A percentile compares a stretch with the other conserved stretches of the same genome.
These are phyloP conservation scores for Penicillium sumatraense DNA, from an alignment of 2,329 filamentous ascomycete species.

Conservation along the genomic window DNA sequence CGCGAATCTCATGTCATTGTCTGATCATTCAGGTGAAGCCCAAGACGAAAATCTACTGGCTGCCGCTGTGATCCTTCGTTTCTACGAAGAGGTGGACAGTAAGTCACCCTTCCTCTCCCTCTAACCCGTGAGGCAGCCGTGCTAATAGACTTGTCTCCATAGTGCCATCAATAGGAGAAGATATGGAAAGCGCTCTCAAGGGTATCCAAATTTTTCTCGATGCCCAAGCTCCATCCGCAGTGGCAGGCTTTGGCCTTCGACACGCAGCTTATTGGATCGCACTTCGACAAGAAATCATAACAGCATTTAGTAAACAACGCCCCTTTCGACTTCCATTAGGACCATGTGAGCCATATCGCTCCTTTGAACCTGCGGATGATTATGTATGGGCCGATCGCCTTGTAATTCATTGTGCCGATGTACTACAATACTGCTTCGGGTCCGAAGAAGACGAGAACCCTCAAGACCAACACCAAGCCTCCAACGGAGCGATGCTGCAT, in stretches of 20 bases:
- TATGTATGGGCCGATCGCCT: constrained; percentile 54
- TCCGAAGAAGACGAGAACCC: constrained; percentile 19
- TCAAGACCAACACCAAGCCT: not conserved
- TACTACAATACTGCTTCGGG: constrained; percentile 65
- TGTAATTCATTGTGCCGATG: constrained; percentile 66
- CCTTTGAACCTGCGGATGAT: constrained; percentile 38
- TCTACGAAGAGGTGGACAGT: constrained; percentile 50
- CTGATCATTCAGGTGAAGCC: constrained; percentile 36
- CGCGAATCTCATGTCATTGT: constrained; percentile 46
- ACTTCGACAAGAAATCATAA: constrained; percentile 55
- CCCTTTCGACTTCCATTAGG: constrained; percentile 43
- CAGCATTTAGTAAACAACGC: constrained; percentile 48
- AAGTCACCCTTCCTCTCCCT: not conserved
- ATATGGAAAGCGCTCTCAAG: constrained; percentile 24
- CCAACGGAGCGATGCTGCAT: constrained; percentile 25
- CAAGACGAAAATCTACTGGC: constrained; percentile 48
- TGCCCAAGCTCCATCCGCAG: constrained; percentile 25
- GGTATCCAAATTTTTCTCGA: constrained; percentile 40
- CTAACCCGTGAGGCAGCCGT: too few relatives aligned
- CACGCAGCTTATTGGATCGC: constrained; percentile 55
- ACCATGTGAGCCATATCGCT: constrained; percentile 42
- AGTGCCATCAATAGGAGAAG: constrained; percentile 25
- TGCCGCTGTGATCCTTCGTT: constrained; percentile 47
- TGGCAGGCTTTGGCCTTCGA: constrained; percentile 38
- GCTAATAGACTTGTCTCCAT: not conserved